Evolutionary conservation across 768 basidiomycete genomes (phyloP).

Genomic region (Termitomyces sp.): DNA sequence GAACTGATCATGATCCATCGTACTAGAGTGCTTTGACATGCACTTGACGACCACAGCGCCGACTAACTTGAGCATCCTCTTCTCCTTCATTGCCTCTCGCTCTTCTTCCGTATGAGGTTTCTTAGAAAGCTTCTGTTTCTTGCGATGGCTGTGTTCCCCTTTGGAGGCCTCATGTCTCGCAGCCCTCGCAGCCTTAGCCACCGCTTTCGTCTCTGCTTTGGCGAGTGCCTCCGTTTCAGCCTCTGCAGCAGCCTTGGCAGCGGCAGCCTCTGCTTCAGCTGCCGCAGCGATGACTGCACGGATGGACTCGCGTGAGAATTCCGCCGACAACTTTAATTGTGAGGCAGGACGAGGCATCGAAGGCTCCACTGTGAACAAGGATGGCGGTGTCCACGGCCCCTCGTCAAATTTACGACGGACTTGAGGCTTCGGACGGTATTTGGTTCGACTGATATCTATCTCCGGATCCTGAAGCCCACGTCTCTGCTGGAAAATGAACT

Average conservation of each 20-base stretch:
- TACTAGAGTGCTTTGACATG: slow-evolving; percentile 84
- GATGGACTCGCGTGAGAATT: slow-evolving; percentile 20
- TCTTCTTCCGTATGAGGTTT: slow-evolving; percentile 48
- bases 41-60: slow-evolving; percentile 87
- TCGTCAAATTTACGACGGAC: not conserved
- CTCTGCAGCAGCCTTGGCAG: slow-evolving; percentile 25
- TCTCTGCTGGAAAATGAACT: slow-evolving; percentile 7
- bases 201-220: slow-evolving; percentile 21
- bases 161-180: slow-evolving; percentile 4
- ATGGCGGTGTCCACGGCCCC: not conserved
- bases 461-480: not conserved
- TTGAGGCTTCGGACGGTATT: slow-evolving; percentile 1
- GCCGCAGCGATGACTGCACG: slow-evolving; percentile 32
- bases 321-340: not conserved
- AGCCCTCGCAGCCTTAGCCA: slow-evolving; percentile 19
- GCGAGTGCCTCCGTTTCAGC: slow-evolving; percentile 26
- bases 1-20: slow-evolving; percentile 76
- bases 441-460: slow-evolving; percentile 3
- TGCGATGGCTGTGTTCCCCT: slow-evolving; percentile 21
- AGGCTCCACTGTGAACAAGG: not conserved
- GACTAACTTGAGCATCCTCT: slow-evolving; percentile 75
- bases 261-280: slow-evolving; percentile 24
- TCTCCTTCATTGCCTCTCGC: slow-evolving; percentile 72
- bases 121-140: slow-evolving; percentile 31
- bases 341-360: not conserved